phyloP scores from a whole-genome alignment of 345 rosid genomes.

The Salix arbutifolia region DNA sequence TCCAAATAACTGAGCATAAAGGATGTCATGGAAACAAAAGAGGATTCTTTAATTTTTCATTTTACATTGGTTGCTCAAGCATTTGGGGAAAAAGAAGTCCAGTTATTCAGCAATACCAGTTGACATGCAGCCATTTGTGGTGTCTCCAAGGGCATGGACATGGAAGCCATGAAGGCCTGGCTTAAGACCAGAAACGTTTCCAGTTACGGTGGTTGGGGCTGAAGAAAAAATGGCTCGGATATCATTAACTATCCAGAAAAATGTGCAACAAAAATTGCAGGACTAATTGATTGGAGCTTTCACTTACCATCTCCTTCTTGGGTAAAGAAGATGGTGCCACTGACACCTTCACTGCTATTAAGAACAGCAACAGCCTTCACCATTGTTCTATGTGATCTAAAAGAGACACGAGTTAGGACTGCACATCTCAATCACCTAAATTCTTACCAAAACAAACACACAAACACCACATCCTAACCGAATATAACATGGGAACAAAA shows the following conservation, averaged over 20 bases:
- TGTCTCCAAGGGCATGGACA: constrained; percentile 96
- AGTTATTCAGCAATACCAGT: constrained; percentile 50
- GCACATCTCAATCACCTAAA: background rate
- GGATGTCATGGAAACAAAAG: background rate
- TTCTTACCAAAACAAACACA: background rate
- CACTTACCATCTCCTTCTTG: constrained; percentile 77
- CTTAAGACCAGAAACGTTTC: constrained; percentile 77
- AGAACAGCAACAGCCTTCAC: constrained; percentile 84
- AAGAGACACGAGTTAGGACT: constrained; percentile 7
- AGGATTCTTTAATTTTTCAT: background rate
- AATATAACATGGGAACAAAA: background rate
- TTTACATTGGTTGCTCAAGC: background rate
- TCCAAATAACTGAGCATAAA: background rate
- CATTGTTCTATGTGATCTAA: constrained; percentile 81
- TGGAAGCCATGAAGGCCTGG: constrained; percentile 97
- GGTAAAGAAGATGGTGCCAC: constrained; percentile 66
- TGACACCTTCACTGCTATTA: constrained; percentile 64
- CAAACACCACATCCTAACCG: background rate
- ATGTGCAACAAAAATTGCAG: background rate
- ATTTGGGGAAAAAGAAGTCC: background rate
- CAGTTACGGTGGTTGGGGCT: constrained; percentile 77
- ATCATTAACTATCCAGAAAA: background rate
- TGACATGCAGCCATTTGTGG: constrained; percentile 98
- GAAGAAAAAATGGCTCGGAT: background rate
- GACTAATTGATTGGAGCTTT: background rate